Evolutionary conservation across 2,329 filamentous ascomycete species (phyloP), one percentile per base, ranked within the genome.

Genomic region (Pseudogymnoascus sp.): DNA sequence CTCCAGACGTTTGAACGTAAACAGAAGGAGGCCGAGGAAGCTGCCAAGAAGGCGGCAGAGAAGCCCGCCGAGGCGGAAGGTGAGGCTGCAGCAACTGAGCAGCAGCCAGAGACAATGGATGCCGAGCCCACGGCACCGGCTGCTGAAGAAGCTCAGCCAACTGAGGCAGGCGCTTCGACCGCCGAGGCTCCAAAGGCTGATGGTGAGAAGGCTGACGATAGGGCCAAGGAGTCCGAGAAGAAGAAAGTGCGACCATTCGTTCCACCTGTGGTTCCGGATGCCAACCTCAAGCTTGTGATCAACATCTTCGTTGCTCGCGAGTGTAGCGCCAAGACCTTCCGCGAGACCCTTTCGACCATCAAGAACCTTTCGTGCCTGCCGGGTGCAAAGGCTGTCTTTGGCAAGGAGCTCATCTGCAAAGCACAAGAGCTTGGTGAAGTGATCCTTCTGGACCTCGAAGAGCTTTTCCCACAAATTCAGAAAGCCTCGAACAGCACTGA

Each of bases 281-380:
- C 92, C 71, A 97, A 97, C 72, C 82, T 99, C 62, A 90, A 89
- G 63, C 80, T 97, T 62, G 92, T 99, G n/a, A 90, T 97, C 68
- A 94, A 94, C 72, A 96, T 99, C 62, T 89, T 99, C 67, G 91
- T 96, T 45, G 93, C 93, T 65, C 88, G 92, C 58, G 94, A 99
- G 74, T 99, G 94, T 76, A 96, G 91, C 71, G 92, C 90, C 65
- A 97, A 96, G 79, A 97, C 94, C 0, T 99, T 99, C 81, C 90
- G 94, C 72, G 95, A 97, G 74, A 97, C 94, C 0, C 83, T 99
- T 61, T 94, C 93, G 13, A 95, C 95, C n/a, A 96, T 99, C 79
- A 97, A 96, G 78, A 97, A 97, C 71, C 82, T 99, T 45, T 97
- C 92, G 4, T 87, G 90, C 39, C 94, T 99, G 64, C 92, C 93